Evolutionary conservation across 805 yeast species (phyloP).

Genomic region (Suhomyces vadensis): DNA sequence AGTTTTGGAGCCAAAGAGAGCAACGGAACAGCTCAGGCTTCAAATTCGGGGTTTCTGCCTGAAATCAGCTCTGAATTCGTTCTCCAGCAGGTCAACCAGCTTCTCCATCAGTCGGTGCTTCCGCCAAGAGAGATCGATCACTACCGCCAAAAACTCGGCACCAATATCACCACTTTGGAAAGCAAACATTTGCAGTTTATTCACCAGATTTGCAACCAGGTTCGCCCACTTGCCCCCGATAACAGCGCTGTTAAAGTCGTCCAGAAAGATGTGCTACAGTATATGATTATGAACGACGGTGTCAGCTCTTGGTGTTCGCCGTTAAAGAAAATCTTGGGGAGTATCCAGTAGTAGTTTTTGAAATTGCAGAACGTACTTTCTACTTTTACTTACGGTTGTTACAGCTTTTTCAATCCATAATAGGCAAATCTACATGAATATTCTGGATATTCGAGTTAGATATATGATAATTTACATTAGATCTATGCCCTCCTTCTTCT

Average conservation of each 20-base stretch:
- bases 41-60: too few relatives aligned
- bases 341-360: conserved; percentile 8
- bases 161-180: conserved; percentile 3
- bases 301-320: conserved; percentile 69
- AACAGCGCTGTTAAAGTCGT: conserved; percentile 13
- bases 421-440: too few relatives aligned
- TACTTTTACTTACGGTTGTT: too few relatives aligned
- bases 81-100: conserved; percentile 5
- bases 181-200: conserved; percentile 15
- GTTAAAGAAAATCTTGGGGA: conserved; percentile 48
- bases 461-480: not conserved
- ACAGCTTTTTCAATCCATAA: too few relatives aligned
- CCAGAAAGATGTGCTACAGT: conserved; percentile 43
- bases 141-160: conserved; percentile 41
- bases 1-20: too few relatives aligned
- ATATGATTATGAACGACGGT: conserved; percentile 59
- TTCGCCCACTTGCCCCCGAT: not conserved
- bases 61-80: not conserved
- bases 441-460: not conserved
- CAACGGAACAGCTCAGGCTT: too few relatives aligned
- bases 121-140: conserved; percentile 44
- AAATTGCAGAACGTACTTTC: too few relatives aligned
- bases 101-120: conserved; percentile 30
- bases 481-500: conserved; percentile 67
- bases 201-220: conserved; percentile 8